Evolutionary conservation across 78 protist species (phyloP), one percentile per base, ranked within the genome.

Genomic region (Parvularia atlantis): DNA sequence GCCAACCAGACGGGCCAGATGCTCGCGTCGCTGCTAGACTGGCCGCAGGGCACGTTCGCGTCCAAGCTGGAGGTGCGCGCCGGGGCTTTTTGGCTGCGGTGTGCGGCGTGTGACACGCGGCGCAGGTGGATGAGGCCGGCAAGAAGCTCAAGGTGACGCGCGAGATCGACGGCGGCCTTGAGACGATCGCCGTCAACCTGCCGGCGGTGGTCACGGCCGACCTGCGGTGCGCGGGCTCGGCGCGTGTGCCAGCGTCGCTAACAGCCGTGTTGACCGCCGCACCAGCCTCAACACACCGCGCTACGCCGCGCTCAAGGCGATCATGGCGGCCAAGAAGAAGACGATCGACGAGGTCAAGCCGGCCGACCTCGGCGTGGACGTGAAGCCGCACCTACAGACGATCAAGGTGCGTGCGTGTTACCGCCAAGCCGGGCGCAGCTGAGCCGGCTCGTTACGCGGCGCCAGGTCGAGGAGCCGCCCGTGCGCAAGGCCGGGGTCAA

Each of bases 201-300:
- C 99, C 99, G 0, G 93, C 94, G 3, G 95, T 96, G 28, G 62
- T 96, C 64, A 69, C 95, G 6, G 78, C 89, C 46, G 99, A 95
- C 58, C 81, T 95, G 41, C 84, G 95, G 62, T 35, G 11, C 16
- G 65, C 36, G 24, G 37, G 33, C 17, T 68, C 28, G 44, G 4
- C 11, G 66, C 4, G 6, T 33, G 26, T 26, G 31, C 4, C 10
- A 7, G 14, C 9, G 14, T 6, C 10, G 36, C 52, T 1, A 26
- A 33, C 39, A 2, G 20, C 44, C 11, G 5, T 63, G 31, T 11
- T 2, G 1, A 4, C 35, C 6, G 10, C 31, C 17, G 1, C n/a
- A 4, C 7, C 56, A 81, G 85, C 39, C 80, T 95, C 60, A 95
- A 93, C 84, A 89, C 90, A 62, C 99, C 99, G 36, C 76, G 99